phyloP scores from a whole-genome alignment of 495 filamentous ascomycete species.

The Lineolata rhizophorae region DNA sequence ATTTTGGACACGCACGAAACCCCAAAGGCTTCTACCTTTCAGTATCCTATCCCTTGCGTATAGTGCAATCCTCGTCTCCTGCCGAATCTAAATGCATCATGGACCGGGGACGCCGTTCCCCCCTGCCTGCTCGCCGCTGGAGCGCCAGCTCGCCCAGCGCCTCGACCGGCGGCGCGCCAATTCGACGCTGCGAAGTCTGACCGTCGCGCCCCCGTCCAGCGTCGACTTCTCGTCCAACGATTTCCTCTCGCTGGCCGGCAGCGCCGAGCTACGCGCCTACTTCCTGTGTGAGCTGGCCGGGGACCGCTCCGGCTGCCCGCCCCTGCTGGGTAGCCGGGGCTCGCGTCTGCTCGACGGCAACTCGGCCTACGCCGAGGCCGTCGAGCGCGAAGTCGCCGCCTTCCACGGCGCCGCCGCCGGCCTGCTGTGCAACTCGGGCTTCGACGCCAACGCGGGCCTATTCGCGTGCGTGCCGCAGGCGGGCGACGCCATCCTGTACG shows the following conservation, averaged over 20 bases:
- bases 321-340: slow-evolving; percentile 32
- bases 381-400: slow-evolving; percentile 39
- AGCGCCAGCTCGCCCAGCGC: slow-evolving; percentile 17
- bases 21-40: no score
- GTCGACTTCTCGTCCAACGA: slow-evolving; percentile 43
- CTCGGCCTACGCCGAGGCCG: slow-evolving; percentile 33
- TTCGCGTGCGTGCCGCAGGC: slow-evolving; percentile 43
- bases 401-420: slow-evolving; percentile 44
- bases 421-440: slow-evolving; percentile 60
- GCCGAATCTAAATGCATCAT: no score
- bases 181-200: slow-evolving; percentile 27
- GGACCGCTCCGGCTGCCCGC: neutral
- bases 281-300: slow-evolving; percentile 22
- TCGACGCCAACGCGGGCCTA: slow-evolving; percentile 53
- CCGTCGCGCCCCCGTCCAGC: slow-evolving; percentile 14
- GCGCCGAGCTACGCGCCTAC: slow-evolving; percentile 16
- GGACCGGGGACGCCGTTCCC: no score
- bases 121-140: slow-evolving; percentile 10
- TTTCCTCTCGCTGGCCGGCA: slow-evolving; percentile 35
- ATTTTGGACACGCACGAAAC: no score
- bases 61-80: no score
- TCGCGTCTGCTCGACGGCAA: slow-evolving; percentile 51
- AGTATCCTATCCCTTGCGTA: no score
- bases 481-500: slow-evolving; percentile 48
- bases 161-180: slow-evolving; percentile 22